Percentiles rank a stretch among this genome's conserved stretches.
These are phyloP conservation scores for Didymella segeticola DNA, from an alignment of 2,329 filamentous ascomycete species.

Conservation along the genomic window DNA sequence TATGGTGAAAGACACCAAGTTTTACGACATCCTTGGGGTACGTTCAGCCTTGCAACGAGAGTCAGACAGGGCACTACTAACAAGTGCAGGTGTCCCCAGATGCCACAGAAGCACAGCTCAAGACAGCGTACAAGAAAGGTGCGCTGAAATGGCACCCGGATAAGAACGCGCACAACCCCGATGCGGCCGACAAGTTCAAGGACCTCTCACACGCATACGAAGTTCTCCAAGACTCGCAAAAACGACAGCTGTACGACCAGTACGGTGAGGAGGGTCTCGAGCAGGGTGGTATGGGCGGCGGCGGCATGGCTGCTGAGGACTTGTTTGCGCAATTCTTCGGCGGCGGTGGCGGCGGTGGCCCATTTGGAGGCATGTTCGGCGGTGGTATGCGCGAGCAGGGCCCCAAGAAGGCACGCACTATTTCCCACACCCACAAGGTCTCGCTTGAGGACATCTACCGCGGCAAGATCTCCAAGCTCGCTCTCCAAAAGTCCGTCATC, in stretches of 20 bases:
- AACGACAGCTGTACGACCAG: conserved; percentile 92
- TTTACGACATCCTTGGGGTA: conserved; percentile 82
- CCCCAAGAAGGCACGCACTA: conserved; percentile 90
- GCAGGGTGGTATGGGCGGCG: conserved; percentile 73
- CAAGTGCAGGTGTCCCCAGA: conserved; percentile 72
- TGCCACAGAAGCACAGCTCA: conserved; percentile 84
- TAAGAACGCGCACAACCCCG: conserved; percentile 94
- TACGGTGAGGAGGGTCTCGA: conserved; percentile 97
- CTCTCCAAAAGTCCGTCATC: conserved; percentile 95
- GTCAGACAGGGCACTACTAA: conserved; percentile 21
- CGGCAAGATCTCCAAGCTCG: conserved; percentile 96
- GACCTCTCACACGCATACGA: conserved; percentile 96
- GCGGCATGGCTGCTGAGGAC: conserved; percentile 94
- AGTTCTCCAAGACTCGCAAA: conserved; percentile 88
- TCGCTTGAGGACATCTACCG: conserved; percentile 97
- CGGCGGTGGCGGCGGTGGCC: conserved; percentile 63
- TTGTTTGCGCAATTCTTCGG: conserved; percentile 98
- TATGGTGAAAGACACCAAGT: conserved; percentile 82
- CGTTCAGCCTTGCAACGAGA: conserved; percentile 40
- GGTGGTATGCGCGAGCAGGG: conserved; percentile 77
- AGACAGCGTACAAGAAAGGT: conserved; percentile 86
- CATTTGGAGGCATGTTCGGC: conserved; percentile 67
- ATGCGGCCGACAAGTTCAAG: conserved; percentile 97
- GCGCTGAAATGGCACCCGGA: conserved; percentile 88
- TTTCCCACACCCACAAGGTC: conserved; percentile 98